Percentiles rank a stretch among this genome's conserved stretches.
Conservation (phyloP, 2,329 filamentous ascomycete species). For the Clarireedia homoeocarpa region DNA sequence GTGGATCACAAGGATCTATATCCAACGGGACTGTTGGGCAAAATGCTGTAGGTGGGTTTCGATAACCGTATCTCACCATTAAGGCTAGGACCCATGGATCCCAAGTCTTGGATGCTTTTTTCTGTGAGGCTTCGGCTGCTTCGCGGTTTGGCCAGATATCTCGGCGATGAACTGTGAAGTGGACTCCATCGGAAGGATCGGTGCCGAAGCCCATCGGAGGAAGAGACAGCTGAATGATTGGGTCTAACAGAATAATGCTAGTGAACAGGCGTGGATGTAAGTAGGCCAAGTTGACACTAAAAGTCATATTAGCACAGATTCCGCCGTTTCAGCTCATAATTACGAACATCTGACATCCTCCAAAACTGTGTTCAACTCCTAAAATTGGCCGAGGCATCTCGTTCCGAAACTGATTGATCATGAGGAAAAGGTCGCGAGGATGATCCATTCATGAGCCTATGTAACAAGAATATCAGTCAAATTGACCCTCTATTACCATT, state of each 20-base stretch:
- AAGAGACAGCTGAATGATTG: constrained; percentile 54
- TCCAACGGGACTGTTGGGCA: constrained; percentile 42
- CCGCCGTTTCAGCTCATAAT: too few relatives aligned
- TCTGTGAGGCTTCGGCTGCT: constrained; percentile 58
- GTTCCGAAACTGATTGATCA: constrained; percentile 80
- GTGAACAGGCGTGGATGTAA: constrained; percentile 76
- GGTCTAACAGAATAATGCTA: constrained; percentile 71
- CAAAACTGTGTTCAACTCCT: constrained; percentile 83
- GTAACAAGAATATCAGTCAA: too few relatives aligned
- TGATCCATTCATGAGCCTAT: constrained; percentile 54
- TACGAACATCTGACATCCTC: constrained; percentile 54
- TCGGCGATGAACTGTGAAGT: constrained; percentile 58
- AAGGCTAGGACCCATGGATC: constrained; percentile 68
- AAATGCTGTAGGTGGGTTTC: background rate
- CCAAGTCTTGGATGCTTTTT: constrained; percentile 73
- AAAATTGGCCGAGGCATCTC: constrained; percentile 58
- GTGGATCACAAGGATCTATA: background rate
- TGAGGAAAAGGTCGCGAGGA: constrained; percentile 69
- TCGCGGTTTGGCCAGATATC: constrained; percentile 72
- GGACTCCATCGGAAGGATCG: constrained; percentile 28
- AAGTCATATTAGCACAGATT: too few relatives aligned
- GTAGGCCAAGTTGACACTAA: constrained; percentile 52
- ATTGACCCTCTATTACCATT: too few relatives aligned
- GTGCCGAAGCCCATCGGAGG: constrained; percentile 31
- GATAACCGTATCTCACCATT: constrained; percentile 57